Conservation (phyloP, 2,329 filamentous ascomycete species). For the Colletotrichum tanaceti region DNA sequence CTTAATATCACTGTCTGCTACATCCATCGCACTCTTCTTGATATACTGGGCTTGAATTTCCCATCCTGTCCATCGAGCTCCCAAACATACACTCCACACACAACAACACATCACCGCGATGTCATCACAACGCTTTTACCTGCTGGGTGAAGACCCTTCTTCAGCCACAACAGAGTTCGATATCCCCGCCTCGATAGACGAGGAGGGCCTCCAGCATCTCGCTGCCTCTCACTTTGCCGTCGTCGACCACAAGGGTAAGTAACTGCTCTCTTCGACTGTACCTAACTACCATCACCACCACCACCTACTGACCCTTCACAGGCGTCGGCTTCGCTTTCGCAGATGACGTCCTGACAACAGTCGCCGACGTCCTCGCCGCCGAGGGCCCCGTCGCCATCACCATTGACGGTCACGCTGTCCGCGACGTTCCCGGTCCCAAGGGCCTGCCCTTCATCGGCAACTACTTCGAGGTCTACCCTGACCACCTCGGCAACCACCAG, state of each 20-base stretch:
- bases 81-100: neutral
- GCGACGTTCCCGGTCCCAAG: slow-evolving; percentile 61
- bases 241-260: slow-evolving; percentile 54
- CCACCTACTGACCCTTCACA: slow-evolving; percentile 35
- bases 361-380: slow-evolving; percentile 51
- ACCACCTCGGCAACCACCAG: slow-evolving; percentile 68
- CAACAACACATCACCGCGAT: slow-evolving; percentile 44
- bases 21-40: neutral
- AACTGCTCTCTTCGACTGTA: neutral
- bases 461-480: slow-evolving; percentile 66
- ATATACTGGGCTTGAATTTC: neutral
- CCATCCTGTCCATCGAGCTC: too few relatives aligned
- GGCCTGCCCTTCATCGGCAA: slow-evolving; percentile 63
- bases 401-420: slow-evolving; percentile 62
- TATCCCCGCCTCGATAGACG: slow-evolving; percentile 49
- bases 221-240: slow-evolving; percentile 58
- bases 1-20: neutral
- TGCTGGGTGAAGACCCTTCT: slow-evolving; percentile 55
- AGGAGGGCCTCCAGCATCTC: slow-evolving; percentile 53
- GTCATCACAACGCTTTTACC: slow-evolving; percentile 55
- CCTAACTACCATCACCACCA: neutral
- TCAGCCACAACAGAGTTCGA: slow-evolving; percentile 53
- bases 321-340: slow-evolving; percentile 53
- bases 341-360: slow-evolving; percentile 47
- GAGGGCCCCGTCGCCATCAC: slow-evolving; percentile 54